These are phyloP conservation scores for Lentinula aciculospora DNA, from an alignment of 768 basidiomycete genomes.

Conservation along the genomic window DNA sequence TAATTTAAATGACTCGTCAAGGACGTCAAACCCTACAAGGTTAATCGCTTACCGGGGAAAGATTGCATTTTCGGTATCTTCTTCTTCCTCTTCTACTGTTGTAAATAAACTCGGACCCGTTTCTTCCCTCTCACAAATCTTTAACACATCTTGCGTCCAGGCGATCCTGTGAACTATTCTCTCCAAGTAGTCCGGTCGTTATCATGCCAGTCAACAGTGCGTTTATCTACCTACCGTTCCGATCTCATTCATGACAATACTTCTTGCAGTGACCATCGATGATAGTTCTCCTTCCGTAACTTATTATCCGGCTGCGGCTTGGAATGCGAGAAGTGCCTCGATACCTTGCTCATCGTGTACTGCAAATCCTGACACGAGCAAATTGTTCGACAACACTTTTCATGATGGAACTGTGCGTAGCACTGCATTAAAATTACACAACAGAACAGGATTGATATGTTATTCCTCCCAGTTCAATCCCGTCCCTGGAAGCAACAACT, in stretches of 20 bases:
- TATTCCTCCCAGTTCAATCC: constrained; percentile 11
- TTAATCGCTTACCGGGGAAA: no score
- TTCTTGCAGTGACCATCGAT: constrained; percentile 24
- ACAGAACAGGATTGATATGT: neutral
- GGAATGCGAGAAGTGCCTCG: constrained; percentile 14
- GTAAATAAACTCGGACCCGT: no score
- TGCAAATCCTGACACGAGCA: constrained; percentile 12
- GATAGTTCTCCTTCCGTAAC: constrained; percentile 15
- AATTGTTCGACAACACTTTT: constrained; percentile 16
- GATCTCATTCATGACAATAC: neutral
- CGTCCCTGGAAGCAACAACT: constrained; percentile 9
- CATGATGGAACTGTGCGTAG: constrained; percentile 14
- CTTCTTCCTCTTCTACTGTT: no score
- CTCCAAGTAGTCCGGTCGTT: neutral
- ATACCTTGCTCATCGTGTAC: constrained; percentile 14
- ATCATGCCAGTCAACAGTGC: neutral
- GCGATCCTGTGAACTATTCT: no score
- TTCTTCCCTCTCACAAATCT: no score
- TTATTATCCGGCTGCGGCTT: constrained; percentile 14
- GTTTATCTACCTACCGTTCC: neutral
- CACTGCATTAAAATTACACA: constrained; percentile 11
- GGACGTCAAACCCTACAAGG: no score
- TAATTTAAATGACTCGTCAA: no score
- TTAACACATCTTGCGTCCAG: no score
- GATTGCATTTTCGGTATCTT: no score